Conservation (phyloP, 768 basidiomycete genomes). For the Macrolepiota dolichaula region DNA sequence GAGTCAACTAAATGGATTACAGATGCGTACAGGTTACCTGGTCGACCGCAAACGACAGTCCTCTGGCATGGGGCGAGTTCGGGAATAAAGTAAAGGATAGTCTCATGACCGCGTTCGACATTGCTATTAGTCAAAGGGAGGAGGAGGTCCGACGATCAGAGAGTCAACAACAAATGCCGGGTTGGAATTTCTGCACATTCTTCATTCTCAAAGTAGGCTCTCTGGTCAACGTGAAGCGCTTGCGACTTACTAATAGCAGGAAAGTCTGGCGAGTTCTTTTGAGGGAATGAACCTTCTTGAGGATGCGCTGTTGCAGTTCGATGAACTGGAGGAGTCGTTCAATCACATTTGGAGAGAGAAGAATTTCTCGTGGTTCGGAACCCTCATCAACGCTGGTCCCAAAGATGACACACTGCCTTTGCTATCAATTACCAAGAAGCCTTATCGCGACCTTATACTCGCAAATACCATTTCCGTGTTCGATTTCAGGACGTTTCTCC, state of each 20-base stretch:
- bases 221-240: background rate
- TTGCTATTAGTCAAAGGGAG: conserved; percentile 71
- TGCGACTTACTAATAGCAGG: conserved; percentile 45
- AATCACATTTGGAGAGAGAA: conserved; percentile 69
- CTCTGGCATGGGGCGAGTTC: conserved; percentile 84
- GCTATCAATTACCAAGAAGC: conserved; percentile 75
- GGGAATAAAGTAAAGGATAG: conserved; percentile 89
- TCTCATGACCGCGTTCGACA: conserved; percentile 79
- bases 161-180: conserved; percentile 85
- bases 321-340: conserved; percentile 88
- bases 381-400: conserved; percentile 64
- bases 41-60: conserved; percentile 68
- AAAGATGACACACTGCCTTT: conserved; percentile 81
- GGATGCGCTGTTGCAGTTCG: conserved; percentile 85
- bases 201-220: conserved; percentile 83
- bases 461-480: conserved; percentile 90
- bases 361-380: conserved; percentile 91
- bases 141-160: conserved; percentile 92
- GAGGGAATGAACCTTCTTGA: conserved; percentile 88
- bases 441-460: conserved; percentile 86
- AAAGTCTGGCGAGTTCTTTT: conserved; percentile 89
- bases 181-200: conserved; percentile 99
- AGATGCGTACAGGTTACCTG: conserved; percentile 85
- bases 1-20: conserved; percentile 13
- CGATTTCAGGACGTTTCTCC: conserved; percentile 89